Conservation (phyloP, 2,329 filamentous ascomycete genomes). For the Phoma sp. region DNA sequence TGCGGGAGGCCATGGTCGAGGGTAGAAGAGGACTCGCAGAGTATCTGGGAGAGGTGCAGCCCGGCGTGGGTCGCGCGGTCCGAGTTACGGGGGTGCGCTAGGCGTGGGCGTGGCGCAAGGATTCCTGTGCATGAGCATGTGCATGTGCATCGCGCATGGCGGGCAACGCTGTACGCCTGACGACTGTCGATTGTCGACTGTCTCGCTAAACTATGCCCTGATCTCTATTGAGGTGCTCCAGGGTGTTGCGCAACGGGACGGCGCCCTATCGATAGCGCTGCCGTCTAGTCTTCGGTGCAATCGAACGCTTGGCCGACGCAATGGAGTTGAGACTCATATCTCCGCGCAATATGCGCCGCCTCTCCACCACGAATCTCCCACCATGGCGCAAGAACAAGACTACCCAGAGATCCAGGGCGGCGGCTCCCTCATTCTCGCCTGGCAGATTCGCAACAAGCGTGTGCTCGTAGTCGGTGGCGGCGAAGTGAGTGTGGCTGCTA, state of each 20-base stretch:
- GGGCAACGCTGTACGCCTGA: conserved; percentile 4
- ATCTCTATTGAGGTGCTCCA: too few species aligned
- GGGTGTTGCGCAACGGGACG: too few species aligned
- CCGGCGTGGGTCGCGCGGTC: conserved; percentile 20
- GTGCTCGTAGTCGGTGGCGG: conserved; percentile 94
- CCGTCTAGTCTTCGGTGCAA: conserved; percentile 7
- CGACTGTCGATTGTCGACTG: background rate
- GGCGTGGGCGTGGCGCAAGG: conserved; percentile 23
- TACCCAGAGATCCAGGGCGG: conserved; percentile 87
- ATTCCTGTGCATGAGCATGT: conserved; percentile 18
- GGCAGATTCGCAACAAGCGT: conserved; percentile 89
- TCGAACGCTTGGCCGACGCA: conserved; percentile 17
- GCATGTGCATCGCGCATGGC: conserved; percentile 15
- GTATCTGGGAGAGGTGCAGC: conserved; percentile 3
- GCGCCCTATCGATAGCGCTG: conserved; percentile 4
- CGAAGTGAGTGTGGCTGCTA: conserved; percentile 67
- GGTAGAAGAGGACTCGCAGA: background rate
- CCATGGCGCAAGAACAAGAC: conserved; percentile 53
- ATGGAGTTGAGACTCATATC: conserved; percentile 23
- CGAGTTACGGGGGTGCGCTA: conserved; percentile 24
- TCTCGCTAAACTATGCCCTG: too few species aligned
- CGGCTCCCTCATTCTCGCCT: conserved; percentile 91
- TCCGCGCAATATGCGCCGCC: conserved; percentile 28
- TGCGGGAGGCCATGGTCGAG: conserved; percentile 54
- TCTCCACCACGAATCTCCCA: conserved; percentile 26